Evolutionary conservation across 257 asterid species (phyloP), one percentile per base, ranked within the genome.

Genomic region (Solanum chiquidenum): DNA sequence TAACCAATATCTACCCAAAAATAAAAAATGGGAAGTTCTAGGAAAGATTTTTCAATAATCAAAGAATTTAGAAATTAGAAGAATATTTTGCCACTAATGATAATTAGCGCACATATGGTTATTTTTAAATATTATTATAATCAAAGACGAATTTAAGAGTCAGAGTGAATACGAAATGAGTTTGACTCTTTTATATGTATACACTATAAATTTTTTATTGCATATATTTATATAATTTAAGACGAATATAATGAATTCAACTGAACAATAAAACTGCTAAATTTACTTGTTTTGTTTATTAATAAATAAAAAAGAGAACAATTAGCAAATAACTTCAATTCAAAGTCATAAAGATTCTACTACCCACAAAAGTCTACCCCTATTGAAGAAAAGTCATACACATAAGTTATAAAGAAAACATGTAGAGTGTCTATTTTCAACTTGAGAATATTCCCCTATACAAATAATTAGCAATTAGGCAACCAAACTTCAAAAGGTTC

Each of bases 401-500:
- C 69, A 18, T 12, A 82, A 82, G 69, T 8, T 52, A 52, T 29
- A 49, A 80, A 80, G 68, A 49, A 16, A 46, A 18, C 18, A 80
- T 46, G 2, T 3, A 29, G 25, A 27, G 10, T 18, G 20, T 80
- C 29, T 34, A 46, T 80, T 79, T 73, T 79, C 84, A 42, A 79
- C 5, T 18, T 88, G 86, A 90, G 88, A 93, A 90, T 89, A 93
- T 90, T 93, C 92, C 92, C 86, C 12, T 12, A 37, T 29, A 25
- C 86, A 90, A 72, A 87, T 29, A 37, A 76, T 87, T 86, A 86
- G 92, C 34, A 42, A 76, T 88, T 88, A 87, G 92, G 91, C 83
- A 74, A 90, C 93, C 93, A 92, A 82, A 82, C 66, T 88, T 86
- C 90, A 87, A 86, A 93, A 90, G 87, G 89, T 90, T 86, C 66